Base-by-base conservation (phyloP, 2,329 filamentous ascomycete genomes). In the Diplodia intermedia region DNA sequence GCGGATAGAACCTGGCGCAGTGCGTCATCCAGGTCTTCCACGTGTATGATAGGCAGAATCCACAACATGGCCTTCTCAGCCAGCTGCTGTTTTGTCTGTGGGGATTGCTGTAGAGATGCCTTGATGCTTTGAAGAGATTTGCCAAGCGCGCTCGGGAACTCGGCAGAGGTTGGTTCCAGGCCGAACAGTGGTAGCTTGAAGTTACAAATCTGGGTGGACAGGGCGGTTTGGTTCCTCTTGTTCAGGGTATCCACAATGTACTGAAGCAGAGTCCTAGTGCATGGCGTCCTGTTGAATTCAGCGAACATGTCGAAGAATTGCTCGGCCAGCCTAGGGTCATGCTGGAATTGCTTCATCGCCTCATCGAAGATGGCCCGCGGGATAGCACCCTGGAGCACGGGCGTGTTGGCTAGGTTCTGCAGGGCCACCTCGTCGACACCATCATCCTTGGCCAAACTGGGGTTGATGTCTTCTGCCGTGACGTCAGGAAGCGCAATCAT, bases 301-400 rank as follows among this genome's bases (percentile, higher is more conserved):
- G 88, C 83, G 71, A 97, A 91, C 81, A 96, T 86, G 74, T 91
- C 83, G 79, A 95, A 98, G 80, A 97, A 97, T 26, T 86, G 82
- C 73, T 90, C 89, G 3, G 89, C 92, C 7, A 93, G 84, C 0
- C 83, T 81, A 1, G 88, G 80, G 69, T 86, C 87, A 76, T 90
- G 88, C 71, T 91, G 89, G 65, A 91, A 86, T 73, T 97, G 90
- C 77, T 91, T 92, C 81, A 89, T 89, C 6, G 93, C 90, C 26
- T 92, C 88, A 74, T 97, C 93, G 75, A 97, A 97, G 57, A 99
- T 92, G 49, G 94, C 93, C 67, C 93, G 86, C 1, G 95, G 94
- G 72, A 99, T 97, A 18, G 93, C 95, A n/a, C 95, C 95, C 69
- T 91, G 92, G 71, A 97, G 85, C 11, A 93, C 93, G 4, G 94